A percentile compares a stretch with the other conserved stretches of the same genome.
Evolutionary conservation across 2,329 filamentous ascomycete genomes (phyloP).

Genomic region (Ceratocystis destructans): DNA sequence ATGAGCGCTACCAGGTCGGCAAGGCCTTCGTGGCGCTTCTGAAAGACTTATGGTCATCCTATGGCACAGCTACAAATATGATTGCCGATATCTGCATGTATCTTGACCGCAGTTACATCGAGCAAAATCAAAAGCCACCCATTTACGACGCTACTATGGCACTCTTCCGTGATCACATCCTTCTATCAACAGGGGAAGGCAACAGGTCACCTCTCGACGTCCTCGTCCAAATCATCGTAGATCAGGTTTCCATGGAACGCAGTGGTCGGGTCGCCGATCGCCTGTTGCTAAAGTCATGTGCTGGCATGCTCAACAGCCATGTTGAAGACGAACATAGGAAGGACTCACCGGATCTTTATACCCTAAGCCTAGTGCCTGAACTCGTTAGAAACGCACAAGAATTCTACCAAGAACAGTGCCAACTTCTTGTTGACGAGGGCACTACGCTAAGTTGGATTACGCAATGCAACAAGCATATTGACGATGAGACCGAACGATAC

Average conservation of each 20-base stretch:
- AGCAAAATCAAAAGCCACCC: constrained; percentile 55
- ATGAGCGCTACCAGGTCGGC: constrained; percentile 65
- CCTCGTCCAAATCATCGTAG: constrained; percentile 68
- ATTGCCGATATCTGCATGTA: constrained; percentile 95
- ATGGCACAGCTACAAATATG: constrained; percentile 92
- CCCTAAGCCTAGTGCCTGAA: constrained; percentile 65
- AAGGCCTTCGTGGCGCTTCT: constrained; percentile 64
- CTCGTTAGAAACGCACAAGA: constrained; percentile 56
- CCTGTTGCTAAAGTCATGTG: constrained; percentile 64
- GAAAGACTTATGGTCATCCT: constrained; percentile 70
- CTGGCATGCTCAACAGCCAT: constrained; percentile 78
- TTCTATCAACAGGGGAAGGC: constrained; percentile 41
- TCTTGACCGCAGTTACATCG: constrained; percentile 73
- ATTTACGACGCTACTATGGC: constrained; percentile 79
- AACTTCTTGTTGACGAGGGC: constrained; percentile 57
- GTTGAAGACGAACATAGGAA: constrained; percentile 70
- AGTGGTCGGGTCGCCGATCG: constrained; percentile 81
- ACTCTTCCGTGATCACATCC: constrained; percentile 74
- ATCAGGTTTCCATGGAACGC: constrained; percentile 85
- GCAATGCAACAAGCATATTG: constrained; percentile 58
- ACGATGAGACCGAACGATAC: constrained; percentile 72
- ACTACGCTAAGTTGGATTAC: constrained; percentile 74
- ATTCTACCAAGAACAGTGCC: constrained; percentile 68
- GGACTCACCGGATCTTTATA: constrained; percentile 68
- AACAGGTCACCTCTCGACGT: constrained; percentile 51